A percentile compares a stretch with the other conserved stretches of the same genome.
phyloP scores from a whole-genome alignment of 768 basidiomycete genomes.

The Collybiopsis luxurians region DNA sequence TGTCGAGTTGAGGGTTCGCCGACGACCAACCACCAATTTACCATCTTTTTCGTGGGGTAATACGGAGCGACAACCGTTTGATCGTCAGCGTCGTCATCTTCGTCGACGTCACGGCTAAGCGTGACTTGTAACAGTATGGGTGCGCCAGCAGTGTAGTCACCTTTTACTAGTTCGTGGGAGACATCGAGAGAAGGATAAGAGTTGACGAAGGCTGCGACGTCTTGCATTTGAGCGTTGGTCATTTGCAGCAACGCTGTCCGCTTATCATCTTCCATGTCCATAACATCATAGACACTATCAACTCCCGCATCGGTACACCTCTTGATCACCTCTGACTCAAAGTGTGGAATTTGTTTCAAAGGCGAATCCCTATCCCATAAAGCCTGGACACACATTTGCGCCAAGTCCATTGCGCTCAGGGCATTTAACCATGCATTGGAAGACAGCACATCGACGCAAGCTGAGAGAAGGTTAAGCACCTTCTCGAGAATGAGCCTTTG shows the following conservation, averaged over 20 bases:
- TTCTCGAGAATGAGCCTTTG: constrained; percentile 87
- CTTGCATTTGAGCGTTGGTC: constrained; percentile 85
- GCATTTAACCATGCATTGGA: constrained; percentile 95
- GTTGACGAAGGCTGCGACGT: constrained; percentile 94
- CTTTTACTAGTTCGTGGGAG: constrained; percentile 78
- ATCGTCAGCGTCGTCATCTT: constrained; percentile 68
- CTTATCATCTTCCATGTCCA: constrained; percentile 96
- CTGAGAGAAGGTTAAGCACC: constrained; percentile 86
- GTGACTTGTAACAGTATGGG: constrained; percentile 81
- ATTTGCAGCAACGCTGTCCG: constrained; percentile 81
- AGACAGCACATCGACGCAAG: constrained; percentile 97
- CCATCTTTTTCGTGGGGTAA: constrained; percentile 87
- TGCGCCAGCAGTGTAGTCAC: constrained; percentile 80
- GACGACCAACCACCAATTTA: constrained; percentile 97
- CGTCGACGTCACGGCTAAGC: constrained; percentile 80
- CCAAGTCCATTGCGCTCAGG: constrained; percentile 94
- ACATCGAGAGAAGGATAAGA: constrained; percentile 97
- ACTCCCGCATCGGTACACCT: constrained; percentile 81
- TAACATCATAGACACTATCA: constrained; percentile 93
- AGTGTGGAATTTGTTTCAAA: constrained; percentile 94
- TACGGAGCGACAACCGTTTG: constrained; percentile 90
- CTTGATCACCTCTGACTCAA: constrained; percentile 83
- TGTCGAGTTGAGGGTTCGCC: constrained; percentile 81
- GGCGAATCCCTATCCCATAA: constrained; percentile 98
- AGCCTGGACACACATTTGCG: constrained; percentile 98